phyloP scores from a whole-genome alignment of 1,284 basidiomycete species.

The Ustilago crameri region DNA sequence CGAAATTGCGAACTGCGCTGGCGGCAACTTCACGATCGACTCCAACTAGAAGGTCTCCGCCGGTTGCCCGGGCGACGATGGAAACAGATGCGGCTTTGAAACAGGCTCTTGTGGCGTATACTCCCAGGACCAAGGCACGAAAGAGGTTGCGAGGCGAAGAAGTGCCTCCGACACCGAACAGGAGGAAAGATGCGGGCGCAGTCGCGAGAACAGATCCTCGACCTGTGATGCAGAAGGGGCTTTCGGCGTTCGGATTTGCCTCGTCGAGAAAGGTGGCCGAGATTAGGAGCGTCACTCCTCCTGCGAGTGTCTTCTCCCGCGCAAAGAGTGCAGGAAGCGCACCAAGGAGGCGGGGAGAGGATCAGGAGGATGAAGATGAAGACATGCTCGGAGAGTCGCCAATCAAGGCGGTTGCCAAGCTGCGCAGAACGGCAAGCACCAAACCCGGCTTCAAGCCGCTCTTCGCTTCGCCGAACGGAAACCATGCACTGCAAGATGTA shows the following conservation, averaged over 20 bases:
- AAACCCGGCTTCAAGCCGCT: conserved; percentile 29
- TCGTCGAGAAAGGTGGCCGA: conserved; percentile 5
- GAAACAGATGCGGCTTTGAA: conserved; percentile 19
- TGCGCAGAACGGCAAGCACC: conserved; percentile 8
- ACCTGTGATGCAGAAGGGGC: conserved; percentile 8
- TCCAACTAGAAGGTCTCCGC: conserved; percentile 9
- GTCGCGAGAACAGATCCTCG: conserved; percentile 15
- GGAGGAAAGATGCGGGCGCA: neutral
- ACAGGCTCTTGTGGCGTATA: conserved; percentile 39
- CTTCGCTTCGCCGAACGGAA: conserved; percentile 33
- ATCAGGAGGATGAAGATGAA: conserved; percentile 10
- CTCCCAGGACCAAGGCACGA: conserved; percentile 58
- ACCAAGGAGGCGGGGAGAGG: neutral
- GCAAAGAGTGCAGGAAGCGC: neutral
- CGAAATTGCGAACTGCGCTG: conserved; percentile 24
- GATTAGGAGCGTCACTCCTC: conserved; percentile 5
- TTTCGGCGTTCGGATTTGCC: conserved; percentile 30
- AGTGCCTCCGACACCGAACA: conserved; percentile 48
- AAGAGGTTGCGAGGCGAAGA: conserved; percentile 61
- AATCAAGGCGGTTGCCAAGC: conserved; percentile 15
- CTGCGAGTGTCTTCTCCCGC: conserved; percentile 11
- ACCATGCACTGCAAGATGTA: conserved; percentile 11
- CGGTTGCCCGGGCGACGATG: neutral
- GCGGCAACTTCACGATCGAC: conserved; percentile 10
- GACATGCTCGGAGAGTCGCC: conserved; percentile 18